Evolutionary conservation across 352 stramenopile genomes (phyloP), one percentile per base, ranked within the genome.

Genomic region (Elongisporangium anandrum): DNA sequence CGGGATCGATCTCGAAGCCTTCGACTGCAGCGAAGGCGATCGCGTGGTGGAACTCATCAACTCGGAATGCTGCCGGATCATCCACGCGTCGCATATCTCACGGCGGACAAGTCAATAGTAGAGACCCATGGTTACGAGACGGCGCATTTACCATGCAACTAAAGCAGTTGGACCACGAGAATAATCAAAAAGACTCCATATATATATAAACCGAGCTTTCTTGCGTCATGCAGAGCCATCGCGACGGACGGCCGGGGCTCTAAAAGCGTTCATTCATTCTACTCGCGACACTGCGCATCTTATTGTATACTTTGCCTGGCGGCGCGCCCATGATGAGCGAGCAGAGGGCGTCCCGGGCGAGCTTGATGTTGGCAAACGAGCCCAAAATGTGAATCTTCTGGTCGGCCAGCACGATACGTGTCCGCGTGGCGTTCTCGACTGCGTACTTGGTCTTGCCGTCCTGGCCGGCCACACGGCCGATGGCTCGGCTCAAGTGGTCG

Each of bases 291-390:
- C 97, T 98, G 59, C 97, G 91, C 97, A 99, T 99, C 77, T 99
- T 98, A 79, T 99, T 99, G 84, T 99, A 99, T 59, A 99, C 97
- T 77, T 99, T 99, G 63, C 97, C 97, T 20, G 98, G 98, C 38
- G 97, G 97, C 20, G 98, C 97, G 56, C 98, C 98, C 70, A 99
- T 95, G 57, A 96, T 96, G 41, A 95, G 74, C 62, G 87, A 94
- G 66, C 86, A 96, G 56, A 96, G 85, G 16, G 88, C 86, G 58
- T 95, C 86, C 19, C 88, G 88, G n/a, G 98, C 98, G 24, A 99
- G 79, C 65, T 98, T 96, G 73, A 99, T 99, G 87, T 99, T 99
- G 26, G 91, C 81, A 68, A 98, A 99, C 21, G 87, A 98, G 56
- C 98, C 98, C 20, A 99, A 74, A 68, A 99, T 98, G 82, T 99